phyloP scores from a whole-genome alignment of 148 eudicot species.

The Vaccinium myrtillus region DNA sequence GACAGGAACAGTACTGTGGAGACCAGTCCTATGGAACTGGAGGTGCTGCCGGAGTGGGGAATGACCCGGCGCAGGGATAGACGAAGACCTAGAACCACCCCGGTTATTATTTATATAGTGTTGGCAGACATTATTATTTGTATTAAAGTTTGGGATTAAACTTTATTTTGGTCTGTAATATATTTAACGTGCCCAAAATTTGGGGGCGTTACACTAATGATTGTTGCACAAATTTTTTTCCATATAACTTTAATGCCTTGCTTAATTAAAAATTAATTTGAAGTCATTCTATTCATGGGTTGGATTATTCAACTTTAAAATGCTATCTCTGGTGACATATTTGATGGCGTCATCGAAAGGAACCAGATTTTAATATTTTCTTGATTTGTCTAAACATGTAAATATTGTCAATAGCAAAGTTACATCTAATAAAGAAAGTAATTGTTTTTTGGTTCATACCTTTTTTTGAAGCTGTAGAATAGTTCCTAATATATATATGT shows the following conservation, averaged over 20 bases:
- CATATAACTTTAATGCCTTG: not conserved
- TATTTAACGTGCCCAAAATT: too few species aligned
- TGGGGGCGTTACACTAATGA: too few species aligned
- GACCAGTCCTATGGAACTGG: too few species aligned
- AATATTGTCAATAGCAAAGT: not conserved
- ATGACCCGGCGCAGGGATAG: too few species aligned
- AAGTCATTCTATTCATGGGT: not conserved
- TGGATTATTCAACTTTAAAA: not conserved
- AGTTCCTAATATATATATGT: not conserved
- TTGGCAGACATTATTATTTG: too few species aligned
- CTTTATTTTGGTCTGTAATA: too few species aligned
- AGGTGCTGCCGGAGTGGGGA: too few species aligned
- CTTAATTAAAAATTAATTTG: not conserved
- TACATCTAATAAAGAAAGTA: not conserved
- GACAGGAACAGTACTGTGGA: too few species aligned
- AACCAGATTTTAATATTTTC: not conserved
- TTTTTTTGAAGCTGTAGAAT: not conserved
- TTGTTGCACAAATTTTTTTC: too few species aligned
- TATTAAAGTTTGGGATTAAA: too few species aligned
- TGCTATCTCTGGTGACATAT: not conserved
- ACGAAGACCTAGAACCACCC: too few species aligned
- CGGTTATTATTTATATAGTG: too few species aligned
- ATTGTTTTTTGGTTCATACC: not conserved
- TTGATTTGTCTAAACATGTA: not conserved
- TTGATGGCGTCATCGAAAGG: not conserved